Base-by-base conservation (phyloP, 768 basidiomycete genomes). In the Lactifluus subvellereus region DNA sequence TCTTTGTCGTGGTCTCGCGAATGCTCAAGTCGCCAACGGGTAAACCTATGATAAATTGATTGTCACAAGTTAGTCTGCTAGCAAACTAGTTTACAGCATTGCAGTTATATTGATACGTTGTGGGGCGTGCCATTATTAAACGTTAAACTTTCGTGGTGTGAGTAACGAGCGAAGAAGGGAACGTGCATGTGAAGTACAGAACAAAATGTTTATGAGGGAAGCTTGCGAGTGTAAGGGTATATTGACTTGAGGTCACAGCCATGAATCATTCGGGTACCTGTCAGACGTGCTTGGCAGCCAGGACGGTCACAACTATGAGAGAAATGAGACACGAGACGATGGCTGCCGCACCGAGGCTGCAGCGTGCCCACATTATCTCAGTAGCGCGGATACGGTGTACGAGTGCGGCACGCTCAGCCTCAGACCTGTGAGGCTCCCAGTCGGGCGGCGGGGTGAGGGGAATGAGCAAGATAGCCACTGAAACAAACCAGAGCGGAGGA, bases 401-500 rank as follows among this genome's bases (percentile, higher is more conserved):
- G 10, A 78, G 56, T 33, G 71, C 68, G 50, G 70, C 59, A 40
- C 73, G 74, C 60, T 79, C 79, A 8, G 60, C 63, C 42, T 70
- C 71, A 2, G 77, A 71, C 61, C 79, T 81, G 11, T 72, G 65
- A 33, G 71, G 60, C 60, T 74, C 73, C 76, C 74, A 75, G 22
- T 68, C 68, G 35, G 64, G 61, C 2, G 79, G 78, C 5, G 72
- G 74, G 40, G 66, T 66, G n/a, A 81, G 73, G 1, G 80, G 79
- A 6, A 72, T 77, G 50, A 74, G 47, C 20, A 80, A 69, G 51
- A 82, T 75, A 67, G 74, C 56, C 8, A 73, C 68, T 18, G 80
- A 79, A 6, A 78, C 68, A 22, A 79, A 48, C 81, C 82, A 82
- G 62, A 80, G 76, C 16, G 74, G 76, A n/a, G 80, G 80, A 71